phyloP scores from a whole-genome alignment of 2,329 filamentous ascomycete genomes.

The Apiospora kogelbergensis region DNA sequence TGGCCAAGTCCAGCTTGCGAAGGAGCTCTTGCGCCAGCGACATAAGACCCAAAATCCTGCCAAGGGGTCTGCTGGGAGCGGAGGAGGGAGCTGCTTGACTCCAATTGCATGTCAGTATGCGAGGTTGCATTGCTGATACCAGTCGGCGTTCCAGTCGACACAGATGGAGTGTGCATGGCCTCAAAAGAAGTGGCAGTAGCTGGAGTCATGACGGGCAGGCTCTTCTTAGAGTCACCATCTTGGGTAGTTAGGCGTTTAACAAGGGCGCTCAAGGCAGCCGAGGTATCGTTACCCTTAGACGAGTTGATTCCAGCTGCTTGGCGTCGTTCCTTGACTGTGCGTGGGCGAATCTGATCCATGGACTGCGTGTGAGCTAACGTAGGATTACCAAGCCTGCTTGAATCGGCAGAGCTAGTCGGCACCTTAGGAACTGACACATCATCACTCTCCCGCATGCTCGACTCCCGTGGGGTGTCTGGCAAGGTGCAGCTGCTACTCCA shows the following conservation, averaged over 20 bases:
- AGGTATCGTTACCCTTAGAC: conserved; percentile 21
- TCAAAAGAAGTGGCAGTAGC: conserved; percentile 18
- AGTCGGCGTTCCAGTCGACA: conserved; percentile 14
- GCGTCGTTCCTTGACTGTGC: conserved; percentile 14
- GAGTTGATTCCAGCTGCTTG: conserved; percentile 27
- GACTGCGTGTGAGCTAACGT: conserved; percentile 18
- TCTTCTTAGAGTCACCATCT: conserved; percentile 34
- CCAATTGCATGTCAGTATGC: neutral
- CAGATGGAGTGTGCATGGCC: neutral
- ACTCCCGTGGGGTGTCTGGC: conserved; percentile 27
- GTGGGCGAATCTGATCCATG: conserved; percentile 17
- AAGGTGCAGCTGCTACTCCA: neutral
- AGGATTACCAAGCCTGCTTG: conserved; percentile 13
- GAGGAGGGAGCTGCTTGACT: neutral
- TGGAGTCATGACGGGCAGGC: conserved; percentile 47
- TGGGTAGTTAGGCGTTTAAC: conserved; percentile 21
- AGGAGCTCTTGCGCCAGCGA: neutral
- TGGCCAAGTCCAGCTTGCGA: neutral
- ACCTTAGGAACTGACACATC: conserved; percentile 19
- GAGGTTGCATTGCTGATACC: conserved; percentile 10
- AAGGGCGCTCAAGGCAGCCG: conserved; percentile 21
- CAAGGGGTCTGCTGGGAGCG: neutral
- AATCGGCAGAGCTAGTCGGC: conserved; percentile 14
- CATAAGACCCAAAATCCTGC: conserved; percentile 7
- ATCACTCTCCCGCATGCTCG: conserved; percentile 25